Evolutionary conservation across 2,329 filamentous ascomycete species (phyloP), one percentile per base, ranked within the genome.

Genomic region (Paraphaeosphaeria sporulosa): DNA sequence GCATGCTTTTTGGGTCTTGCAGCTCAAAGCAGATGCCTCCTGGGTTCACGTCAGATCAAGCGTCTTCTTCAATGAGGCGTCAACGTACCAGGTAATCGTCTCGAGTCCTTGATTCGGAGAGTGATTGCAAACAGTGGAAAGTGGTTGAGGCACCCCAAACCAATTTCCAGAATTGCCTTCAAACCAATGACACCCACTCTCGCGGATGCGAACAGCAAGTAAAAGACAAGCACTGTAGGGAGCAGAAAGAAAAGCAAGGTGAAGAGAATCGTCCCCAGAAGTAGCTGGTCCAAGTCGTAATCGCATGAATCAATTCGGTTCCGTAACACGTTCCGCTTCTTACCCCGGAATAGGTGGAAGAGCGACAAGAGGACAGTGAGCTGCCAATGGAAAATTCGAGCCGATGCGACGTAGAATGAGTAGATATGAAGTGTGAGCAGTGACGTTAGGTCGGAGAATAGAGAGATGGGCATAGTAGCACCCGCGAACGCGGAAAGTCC

Each of bases 261-360:
- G 75, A 99, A 99, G 21, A 99, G 83, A 61, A 99, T 98, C 0
- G 95, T 99, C 62, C 95, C 95, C 8, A 99, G 89, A 7, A 99
- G 88, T 4, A 99, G 87, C 79, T 99, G 96, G 75, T 99, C 95
- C 25, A 99, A 86, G 75, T 98, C 95, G 80, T 99, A 99, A 80
- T 98, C 95, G 83, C 95, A 99, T 49, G 94, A 97, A 76, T 99
- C 95, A 71, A 99, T 98, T 79, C 95, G 93, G 74, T 97, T 97
- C 63, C 96, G 91, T 23, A 99, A 86, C 17, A 99, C 90, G 69
- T 99, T 99, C 75, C 96, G 91, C 78, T 99, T 99, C 82, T 97
- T 98, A 60, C 95, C 96, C 34, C 94, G 92, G 76, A 99, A 99
- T 10, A 99, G 88, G 76, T 99, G 96, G 78, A 99, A 99, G n/a